phyloP scores from a whole-genome alignment of 768 basidiomycete genomes.

The Postia placenta region DNA sequence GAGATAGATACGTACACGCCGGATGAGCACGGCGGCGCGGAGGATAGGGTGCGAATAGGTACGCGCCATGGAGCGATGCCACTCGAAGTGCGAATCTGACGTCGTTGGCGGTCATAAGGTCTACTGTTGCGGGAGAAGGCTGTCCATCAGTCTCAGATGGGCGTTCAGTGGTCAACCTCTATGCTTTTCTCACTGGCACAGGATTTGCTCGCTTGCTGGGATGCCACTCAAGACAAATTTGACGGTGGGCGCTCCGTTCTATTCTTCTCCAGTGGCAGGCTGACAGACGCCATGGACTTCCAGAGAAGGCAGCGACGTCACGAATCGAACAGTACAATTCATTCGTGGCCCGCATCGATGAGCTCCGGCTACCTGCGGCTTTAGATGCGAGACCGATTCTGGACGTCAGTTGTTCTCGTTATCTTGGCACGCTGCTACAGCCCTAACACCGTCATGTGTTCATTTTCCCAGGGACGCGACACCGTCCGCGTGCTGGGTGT shows the following conservation, averaged over 20 bases:
- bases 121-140: constrained; percentile 58
- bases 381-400: constrained; percentile 72
- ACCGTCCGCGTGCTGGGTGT: constrained; percentile 48
- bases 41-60: not conserved
- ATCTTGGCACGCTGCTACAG: not conserved
- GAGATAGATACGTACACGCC: not conserved
- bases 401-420: constrained; percentile 61
- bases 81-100: too few relatives aligned
- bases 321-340: constrained; percentile 59
- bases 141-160: constrained; percentile 59
- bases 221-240: constrained; percentile 32
- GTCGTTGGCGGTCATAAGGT: too few relatives aligned
- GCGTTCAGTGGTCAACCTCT: constrained; percentile 65
- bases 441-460: too few relatives aligned
- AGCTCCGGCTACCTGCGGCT: constrained; percentile 49
- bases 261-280: too few relatives aligned
- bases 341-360: constrained; percentile 54
- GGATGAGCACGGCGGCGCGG: not conserved
- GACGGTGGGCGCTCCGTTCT: constrained; percentile 30
- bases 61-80: not conserved
- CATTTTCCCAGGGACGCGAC: constrained; percentile 57
- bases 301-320: constrained; percentile 39
- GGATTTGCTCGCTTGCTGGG: constrained; percentile 56
- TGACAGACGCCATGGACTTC: not conserved
- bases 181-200: constrained; percentile 70